Base-by-base conservation (phyloP, 2,329 filamentous ascomycete species). In the Mycosphaerelloides madeirae region DNA sequence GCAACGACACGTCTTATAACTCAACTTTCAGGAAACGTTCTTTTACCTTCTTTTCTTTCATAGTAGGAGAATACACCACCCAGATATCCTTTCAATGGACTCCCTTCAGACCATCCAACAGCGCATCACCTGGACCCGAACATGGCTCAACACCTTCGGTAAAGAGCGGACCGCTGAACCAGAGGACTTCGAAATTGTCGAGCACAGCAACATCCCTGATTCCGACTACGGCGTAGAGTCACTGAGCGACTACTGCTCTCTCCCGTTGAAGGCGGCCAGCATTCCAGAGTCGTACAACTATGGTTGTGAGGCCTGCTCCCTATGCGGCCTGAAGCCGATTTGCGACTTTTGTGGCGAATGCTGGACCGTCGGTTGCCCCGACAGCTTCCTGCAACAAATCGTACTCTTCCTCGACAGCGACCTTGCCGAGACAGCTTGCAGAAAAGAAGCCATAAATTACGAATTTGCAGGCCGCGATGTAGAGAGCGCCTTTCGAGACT, bases 401-500 rank as follows among this genome's bases (percentile, higher is more conserved):
- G 20, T 5, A 28, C 19, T 20, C 29, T 16, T 28, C 13, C 3
- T 12, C 14, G 14, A 32, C 13, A 5, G 5, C 6, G 5, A 13
- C 3, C 36, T 39, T 20, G 34, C 31, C n/a, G 32, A 37, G 13
- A 13, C 28, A 14, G 31, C 22, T 13, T 13, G 33, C 32, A n/a
- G 33, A 19, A 19, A 20, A 14, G 29, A 29, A 11, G 37, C 36
- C 13, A 44, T 46, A 28, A 18, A 37, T 18, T 46, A 50, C 38
- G 41, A 44, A 7, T 12, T 43, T 6, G 29, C 38, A 11, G 44
- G 48, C 6, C 50, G 48, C 12, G n/a, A 33, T 4, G 14, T 32
- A 25, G 40, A 44, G 11, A 43, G 41, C 34, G 39, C 44, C 28
- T 55, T 52, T 41, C 31, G 7, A n/a, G 50, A 55, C 41, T 40